phyloP scores from a whole-genome alignment of 331 rosid species.

The Pyracantha coccinea region DNA sequence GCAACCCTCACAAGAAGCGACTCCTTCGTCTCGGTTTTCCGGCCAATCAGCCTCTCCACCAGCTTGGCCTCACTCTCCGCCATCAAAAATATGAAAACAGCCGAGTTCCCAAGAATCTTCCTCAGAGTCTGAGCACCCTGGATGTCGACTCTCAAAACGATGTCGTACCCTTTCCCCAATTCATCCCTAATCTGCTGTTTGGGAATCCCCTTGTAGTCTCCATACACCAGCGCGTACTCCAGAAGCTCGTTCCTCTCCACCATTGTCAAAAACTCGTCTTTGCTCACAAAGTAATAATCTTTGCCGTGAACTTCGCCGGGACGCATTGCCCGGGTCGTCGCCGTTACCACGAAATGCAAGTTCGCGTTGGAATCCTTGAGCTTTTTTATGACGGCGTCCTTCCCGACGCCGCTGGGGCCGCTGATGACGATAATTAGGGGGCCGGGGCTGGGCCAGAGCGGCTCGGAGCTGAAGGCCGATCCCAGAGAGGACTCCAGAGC shows the following conservation, averaged over 20 bases:
- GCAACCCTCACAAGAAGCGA: constrained; percentile 69
- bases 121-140: constrained; percentile 86
- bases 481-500: constrained; percentile 75
- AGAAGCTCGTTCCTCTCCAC: constrained; percentile 54
- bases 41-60: constrained; percentile 11
- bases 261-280: constrained; percentile 64
- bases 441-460: constrained; percentile 42
- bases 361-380: constrained; percentile 14
- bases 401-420: constrained; percentile 97
- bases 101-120: constrained; percentile 60
- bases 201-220: constrained; percentile 91
- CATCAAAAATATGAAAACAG: constrained; percentile 61
- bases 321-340: constrained; percentile 60
- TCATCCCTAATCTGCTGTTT: constrained; percentile 74
- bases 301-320: constrained; percentile 58
- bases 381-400: constrained; percentile 63
- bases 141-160: constrained; percentile 78
- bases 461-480: constrained; percentile 51
- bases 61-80: constrained; percentile 76
- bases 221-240: constrained; percentile 85
- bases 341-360: constrained; percentile 81
- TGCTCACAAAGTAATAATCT: constrained; percentile 65
- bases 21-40: constrained; percentile 79
- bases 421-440: constrained; percentile 74
- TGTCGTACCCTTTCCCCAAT: constrained; percentile 66